Conservation (phyloP, 257 asterid species). For the Apocynum venetum region DNA sequence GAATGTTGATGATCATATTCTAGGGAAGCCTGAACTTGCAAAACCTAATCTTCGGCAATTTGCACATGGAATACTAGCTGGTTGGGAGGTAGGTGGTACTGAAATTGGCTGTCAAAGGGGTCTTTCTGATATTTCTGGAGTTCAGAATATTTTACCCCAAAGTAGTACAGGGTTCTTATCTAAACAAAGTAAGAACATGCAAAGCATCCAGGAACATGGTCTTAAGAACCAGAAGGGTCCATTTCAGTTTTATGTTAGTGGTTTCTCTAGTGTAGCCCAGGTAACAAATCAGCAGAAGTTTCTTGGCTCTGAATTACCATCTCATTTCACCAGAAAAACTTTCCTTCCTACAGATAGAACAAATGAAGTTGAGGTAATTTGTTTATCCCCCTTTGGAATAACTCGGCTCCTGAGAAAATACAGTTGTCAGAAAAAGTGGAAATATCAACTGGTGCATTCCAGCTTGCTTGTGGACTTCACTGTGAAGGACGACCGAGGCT, state of each 20-base stretch:
- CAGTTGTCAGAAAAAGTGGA: conserved; percentile 36
- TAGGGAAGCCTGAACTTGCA: conserved; percentile 36
- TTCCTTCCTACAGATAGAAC: conserved; percentile 54
- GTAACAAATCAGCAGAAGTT: conserved; percentile 33
- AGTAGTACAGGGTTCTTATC: conserved; percentile 24
- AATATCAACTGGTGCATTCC: conserved; percentile 57
- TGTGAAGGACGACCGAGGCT: conserved; percentile 48
- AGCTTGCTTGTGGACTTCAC: conserved; percentile 43
- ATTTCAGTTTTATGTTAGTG: conserved; percentile 22
- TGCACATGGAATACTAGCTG: conserved; percentile 51
- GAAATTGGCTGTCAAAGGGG: conserved; percentile 76
- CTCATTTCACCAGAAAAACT: conserved; percentile 47
- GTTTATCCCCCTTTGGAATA: conserved; percentile 86
- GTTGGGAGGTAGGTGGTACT: conserved; percentile 71
- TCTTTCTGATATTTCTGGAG: conserved; percentile 27
- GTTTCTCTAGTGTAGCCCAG: conserved; percentile 32
- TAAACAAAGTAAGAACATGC: conserved; percentile 21
- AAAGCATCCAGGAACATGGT: conserved; percentile 24
- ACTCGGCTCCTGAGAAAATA: conserved; percentile 61
- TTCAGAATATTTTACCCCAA: conserved; percentile 21
- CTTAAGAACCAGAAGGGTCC: conserved; percentile 29
- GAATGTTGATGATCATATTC: conserved; percentile 37
- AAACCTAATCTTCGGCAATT: conserved; percentile 30
- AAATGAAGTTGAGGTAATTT: conserved; percentile 54
- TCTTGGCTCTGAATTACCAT: conserved; percentile 34